Evolutionary conservation across 768 basidiomycete genomes (phyloP).

Genomic region (Neoboletus subvelutipes): DNA sequence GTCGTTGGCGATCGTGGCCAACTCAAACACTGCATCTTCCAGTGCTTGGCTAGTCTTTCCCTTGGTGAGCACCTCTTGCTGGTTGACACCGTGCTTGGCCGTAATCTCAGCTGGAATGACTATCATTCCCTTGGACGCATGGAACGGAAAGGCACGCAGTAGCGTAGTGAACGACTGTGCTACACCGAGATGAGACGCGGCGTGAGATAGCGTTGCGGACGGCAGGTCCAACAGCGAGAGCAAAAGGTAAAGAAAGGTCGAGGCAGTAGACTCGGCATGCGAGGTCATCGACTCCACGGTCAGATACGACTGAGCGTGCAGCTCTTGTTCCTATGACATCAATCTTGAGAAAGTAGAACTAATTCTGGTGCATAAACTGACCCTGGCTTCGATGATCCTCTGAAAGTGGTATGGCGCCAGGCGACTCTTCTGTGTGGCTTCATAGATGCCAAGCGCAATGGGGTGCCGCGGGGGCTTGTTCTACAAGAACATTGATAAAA

Average conservation of each 20-base stretch:
- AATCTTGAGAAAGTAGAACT: constrained; percentile 20
- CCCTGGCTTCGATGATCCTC: constrained; percentile 82
- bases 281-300: constrained; percentile 66
- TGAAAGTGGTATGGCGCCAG: constrained; percentile 76
- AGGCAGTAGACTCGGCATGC: constrained; percentile 79
- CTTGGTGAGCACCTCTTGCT: constrained; percentile 73
- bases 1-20: constrained; percentile 80
- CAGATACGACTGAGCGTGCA: constrained; percentile 61
- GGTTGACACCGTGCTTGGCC: constrained; percentile 70
- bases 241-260: constrained; percentile 73
- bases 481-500: constrained; percentile 39
- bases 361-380: constrained; percentile 35
- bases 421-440: constrained; percentile 48
- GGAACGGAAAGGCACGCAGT: constrained; percentile 75
- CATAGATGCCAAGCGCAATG: constrained; percentile 69
- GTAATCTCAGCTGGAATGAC: constrained; percentile 82
- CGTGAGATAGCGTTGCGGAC: constrained; percentile 63
- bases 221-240: constrained; percentile 64
- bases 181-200: constrained; percentile 77
- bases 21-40: constrained; percentile 78
- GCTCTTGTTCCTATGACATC: constrained; percentile 56
- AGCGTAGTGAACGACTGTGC: constrained; percentile 71
- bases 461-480: constrained; percentile 78
- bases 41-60: constrained; percentile 56
- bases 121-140: constrained; percentile 67